Conservation (phyloP, 2,329 filamentous ascomycete species). For the Celoporthe dispersa region DNA sequence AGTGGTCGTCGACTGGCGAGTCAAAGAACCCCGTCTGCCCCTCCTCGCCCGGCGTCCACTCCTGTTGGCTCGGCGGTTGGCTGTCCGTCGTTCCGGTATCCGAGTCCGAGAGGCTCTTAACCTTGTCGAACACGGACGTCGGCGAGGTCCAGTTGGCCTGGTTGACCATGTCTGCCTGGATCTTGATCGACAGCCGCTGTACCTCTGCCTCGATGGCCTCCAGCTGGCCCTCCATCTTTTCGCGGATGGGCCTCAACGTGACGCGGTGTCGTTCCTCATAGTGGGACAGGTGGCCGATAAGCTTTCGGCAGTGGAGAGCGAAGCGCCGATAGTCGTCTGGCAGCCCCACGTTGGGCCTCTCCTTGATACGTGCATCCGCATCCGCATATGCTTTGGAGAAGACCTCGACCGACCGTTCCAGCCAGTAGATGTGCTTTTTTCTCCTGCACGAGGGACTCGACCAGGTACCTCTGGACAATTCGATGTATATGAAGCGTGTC, state of each 20-base stretch:
- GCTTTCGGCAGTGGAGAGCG: constrained; percentile 53
- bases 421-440: constrained; percentile 50
- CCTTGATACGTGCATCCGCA: constrained; percentile 49
- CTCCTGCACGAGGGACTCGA: constrained; percentile 44
- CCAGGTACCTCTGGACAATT: constrained; percentile 58
- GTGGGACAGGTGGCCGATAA: constrained; percentile 49
- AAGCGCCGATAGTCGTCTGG: constrained; percentile 59
- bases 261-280: constrained; percentile 41
- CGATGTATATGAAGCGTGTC: constrained; percentile 56
- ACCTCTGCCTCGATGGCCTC: constrained; percentile 47
- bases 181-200: constrained; percentile 46
- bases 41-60: constrained; percentile 33
- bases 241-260: constrained; percentile 38
- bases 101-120: constrained; percentile 52
- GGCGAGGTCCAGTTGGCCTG: constrained; percentile 40
- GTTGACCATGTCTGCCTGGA: constrained; percentile 44
- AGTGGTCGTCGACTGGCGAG: constrained; percentile 38
- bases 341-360: constrained; percentile 46
- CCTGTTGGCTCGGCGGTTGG: constrained; percentile 38
- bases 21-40: constrained; percentile 37
- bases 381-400: constrained; percentile 55
- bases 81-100: constrained; percentile 48
- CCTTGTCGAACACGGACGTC: constrained; percentile 55
- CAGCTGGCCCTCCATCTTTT: constrained; percentile 43
- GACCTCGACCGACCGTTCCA: constrained; percentile 51